Evolutionary conservation across 352 stramenopile species (phyloP), one percentile per base, ranked within the genome.

Genomic region (Phytophthora parvispora): DNA sequence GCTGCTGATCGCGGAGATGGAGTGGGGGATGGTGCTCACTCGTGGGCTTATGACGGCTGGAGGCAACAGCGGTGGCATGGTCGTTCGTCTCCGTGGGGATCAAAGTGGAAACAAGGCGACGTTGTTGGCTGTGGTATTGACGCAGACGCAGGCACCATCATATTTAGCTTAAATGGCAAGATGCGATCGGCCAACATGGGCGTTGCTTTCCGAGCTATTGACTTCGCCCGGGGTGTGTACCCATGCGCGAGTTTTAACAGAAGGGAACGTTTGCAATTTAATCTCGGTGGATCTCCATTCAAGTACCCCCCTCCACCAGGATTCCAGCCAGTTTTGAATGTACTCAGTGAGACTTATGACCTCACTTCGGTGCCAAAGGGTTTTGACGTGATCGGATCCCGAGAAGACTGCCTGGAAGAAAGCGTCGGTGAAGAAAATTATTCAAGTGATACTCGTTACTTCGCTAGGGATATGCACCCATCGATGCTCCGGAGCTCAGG

Each of bases 1-100:
- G 90, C 93, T 24, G 90, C 92, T 22, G 90, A 94, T 55, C 78
- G 92, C 32, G 95, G 94, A 34, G 90, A 98, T 76, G 95, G 95
- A 47, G 93, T 99, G 55, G 95, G 95, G 53, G 95, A 99, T 76
- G 90, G 93, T 16, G 76, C 81, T 5, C 88, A 97, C 58, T 98
- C 95, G 12, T 99, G 95, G 95, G 92, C 91, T 10, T 98, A 98
- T 60, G 95, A 98, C 60, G 95, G 94, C 7, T 98, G 91, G 84
- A 82, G 95, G 31, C 90, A 98, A 65, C 89, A 97, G 38, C 91
- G 92, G 51, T 98, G 94, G 93, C 96, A 98, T 58, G 91, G 86
- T 0, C 84, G 84, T 36, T 96, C 87, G 13, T 93, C 87, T 28
- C 81, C 89, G n/a, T 96, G 90, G 85, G 89, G 90, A 0, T 93